Percentiles rank a stretch among this genome's conserved stretches.
Conservation (phyloP, 2,329 filamentous ascomycete species). For the Akanthomyces muscarius region DNA sequence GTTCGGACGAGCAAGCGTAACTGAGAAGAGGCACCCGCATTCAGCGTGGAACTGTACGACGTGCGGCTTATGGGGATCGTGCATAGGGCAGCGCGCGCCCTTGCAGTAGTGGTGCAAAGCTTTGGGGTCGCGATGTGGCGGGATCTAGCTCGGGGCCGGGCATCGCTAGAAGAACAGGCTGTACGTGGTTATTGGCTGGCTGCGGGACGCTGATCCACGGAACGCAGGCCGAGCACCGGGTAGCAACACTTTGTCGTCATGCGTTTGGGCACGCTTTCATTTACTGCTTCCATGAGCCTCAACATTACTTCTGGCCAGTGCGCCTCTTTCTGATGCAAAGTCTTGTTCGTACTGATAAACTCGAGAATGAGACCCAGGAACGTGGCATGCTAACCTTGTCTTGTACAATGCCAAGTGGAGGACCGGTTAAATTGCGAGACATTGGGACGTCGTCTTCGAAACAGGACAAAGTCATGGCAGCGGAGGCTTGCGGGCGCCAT, state of each 20-base stretch:
- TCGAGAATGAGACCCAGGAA: neutral
- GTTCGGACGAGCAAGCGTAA: neutral
- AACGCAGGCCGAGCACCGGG: neutral
- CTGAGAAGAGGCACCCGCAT: neutral
- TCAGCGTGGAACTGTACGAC: neutral
- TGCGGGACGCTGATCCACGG: neutral
- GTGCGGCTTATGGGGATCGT: neutral
- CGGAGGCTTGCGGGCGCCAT: slow-evolving; percentile 6
- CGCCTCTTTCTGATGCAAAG: neutral
- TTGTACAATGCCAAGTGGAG: slow-evolving; percentile 8
- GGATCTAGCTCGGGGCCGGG: neutral
- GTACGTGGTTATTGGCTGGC: neutral
- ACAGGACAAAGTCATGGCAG: slow-evolving; percentile 9
- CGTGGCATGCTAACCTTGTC: neutral
- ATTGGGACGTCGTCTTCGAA: slow-evolving; percentile 1
- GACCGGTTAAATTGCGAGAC: slow-evolving; percentile 14
- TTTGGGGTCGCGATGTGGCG: slow-evolving; percentile 10
- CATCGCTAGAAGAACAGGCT: neutral
- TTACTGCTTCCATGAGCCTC: neutral
- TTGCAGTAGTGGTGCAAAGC: neutral
- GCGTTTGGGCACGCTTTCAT: neutral
- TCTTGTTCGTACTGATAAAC: neutral
- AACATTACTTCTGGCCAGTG: neutral
- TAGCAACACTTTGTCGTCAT: neutral
- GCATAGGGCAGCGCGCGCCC: neutral